Percentiles rank a stretch among this genome's conserved stretches.
These are phyloP conservation scores for Yueomyces sinensis DNA, from an alignment of 805 yeast species.

Conservation along the genomic window DNA sequence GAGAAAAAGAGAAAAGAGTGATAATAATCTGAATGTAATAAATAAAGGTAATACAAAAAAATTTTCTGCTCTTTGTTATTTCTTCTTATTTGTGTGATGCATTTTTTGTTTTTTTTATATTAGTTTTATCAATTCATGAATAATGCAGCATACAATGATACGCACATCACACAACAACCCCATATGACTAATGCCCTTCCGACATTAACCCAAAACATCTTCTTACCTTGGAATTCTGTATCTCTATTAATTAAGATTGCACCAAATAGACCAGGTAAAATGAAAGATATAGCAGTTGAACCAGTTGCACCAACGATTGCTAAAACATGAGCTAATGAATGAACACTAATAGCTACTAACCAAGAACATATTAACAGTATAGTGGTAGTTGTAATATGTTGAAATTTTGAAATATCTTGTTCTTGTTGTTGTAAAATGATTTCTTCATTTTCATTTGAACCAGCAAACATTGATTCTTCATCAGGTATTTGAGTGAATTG, in stretches of 20 bases:
- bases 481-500: slow-evolving; percentile 2
- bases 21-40: no score
- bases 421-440: slow-evolving; percentile 12
- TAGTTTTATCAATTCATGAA: slow-evolving; percentile 1
- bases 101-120: no score
- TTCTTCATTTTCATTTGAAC: background rate
- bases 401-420: slow-evolving; percentile 29
- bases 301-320: slow-evolving; percentile 78
- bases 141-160: slow-evolving; percentile 31
- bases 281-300: slow-evolving; percentile 65
- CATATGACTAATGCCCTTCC: slow-evolving; percentile 31
- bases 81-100: no score
- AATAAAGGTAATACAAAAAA: no score
- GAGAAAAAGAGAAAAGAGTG: no score
- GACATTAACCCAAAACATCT: slow-evolving; percentile 23
- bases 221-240: slow-evolving; percentile 6
- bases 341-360: slow-evolving; percentile 41
- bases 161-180: slow-evolving; percentile 40
- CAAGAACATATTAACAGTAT: slow-evolving; percentile 36
- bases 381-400: slow-evolving; percentile 32
- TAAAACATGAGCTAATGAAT: slow-evolving; percentile 54
- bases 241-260: slow-evolving; percentile 24
- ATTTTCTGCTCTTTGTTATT: no score
- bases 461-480: background rate
- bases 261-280: slow-evolving; percentile 69